Base-by-base conservation (phyloP, 176 grass and related monocot species). In the Echinochloa phyllopogon region DNA sequence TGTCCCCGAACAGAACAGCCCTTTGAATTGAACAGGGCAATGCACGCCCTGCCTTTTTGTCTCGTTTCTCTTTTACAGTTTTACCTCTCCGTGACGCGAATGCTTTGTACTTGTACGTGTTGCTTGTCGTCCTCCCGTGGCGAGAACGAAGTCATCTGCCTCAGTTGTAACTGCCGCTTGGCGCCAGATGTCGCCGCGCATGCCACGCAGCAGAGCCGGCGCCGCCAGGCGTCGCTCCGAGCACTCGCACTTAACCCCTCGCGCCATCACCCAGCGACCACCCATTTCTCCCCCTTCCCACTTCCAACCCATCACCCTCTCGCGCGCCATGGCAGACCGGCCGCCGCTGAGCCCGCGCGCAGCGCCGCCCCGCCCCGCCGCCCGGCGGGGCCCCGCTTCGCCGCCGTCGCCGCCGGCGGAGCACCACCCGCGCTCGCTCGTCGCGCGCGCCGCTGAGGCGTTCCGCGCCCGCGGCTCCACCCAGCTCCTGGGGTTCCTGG, bases 401-500 rank as follows among this genome's bases (percentile, higher is more conserved):
- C 29, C 29, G 29, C 29, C 29, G 29, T 33, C 29, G 29, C 29
- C 29, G 29, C 29, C 29, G 29, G 29, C 29, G 29, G 29, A 33
- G 29, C 29, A 33, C 29, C 29, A 33, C 29, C 29, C 29, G 29
- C 25, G 14, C 58, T 27, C 59, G 6, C 59, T 69, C 23, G 52
- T 71, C 52, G 84, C 73, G 36, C 78, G 76, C 14, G 64, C 84
- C 43, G 64, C 82, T 17, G 80, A 87, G 37, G 21, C 81, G 43
- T 5, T 72, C 47, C 77, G 76, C 85, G 70, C n/a, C 3, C 70
- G 55, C 57, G 74, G 69, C 72, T 87, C 86, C 69, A 77, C 63
- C 13, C 82, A 91, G 63, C 53, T 94, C 14, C 42, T 94, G 51
- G 84, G 90, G 24, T 89, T 88, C 76, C 84, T 97, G 10, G 86